Base-by-base conservation (phyloP, 2,329 filamentous ascomycete genomes). In the Fusarium tuaranense region DNA sequence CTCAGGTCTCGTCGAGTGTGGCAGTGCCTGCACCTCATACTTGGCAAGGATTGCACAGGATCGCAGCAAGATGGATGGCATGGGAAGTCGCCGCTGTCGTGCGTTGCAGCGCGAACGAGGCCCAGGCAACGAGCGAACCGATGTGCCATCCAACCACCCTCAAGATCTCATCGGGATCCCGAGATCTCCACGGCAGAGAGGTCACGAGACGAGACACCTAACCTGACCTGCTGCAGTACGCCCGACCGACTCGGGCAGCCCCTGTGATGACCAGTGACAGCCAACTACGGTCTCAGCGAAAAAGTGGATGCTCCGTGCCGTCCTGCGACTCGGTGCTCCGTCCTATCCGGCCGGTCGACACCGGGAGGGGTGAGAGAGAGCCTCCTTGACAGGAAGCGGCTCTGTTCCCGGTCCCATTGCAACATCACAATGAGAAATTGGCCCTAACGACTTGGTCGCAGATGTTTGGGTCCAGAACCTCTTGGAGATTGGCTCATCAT, bases 11-110 rank as follows among this genome's bases (percentile, higher is more conserved):
- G 65, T 60, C 66, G 66, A 69, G 67, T 36, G 76, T 67, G 76
- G 76, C 76, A 78, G 76, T 78, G 76, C 74, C 69, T 76, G 76
- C 76, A 77, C 60, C 76, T 71, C 65, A 58, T 67, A 38, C 72
- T 74, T 78, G 74, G 71, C 70, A 38, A 58, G 41, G 34, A 64
- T 71, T 51, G 63, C 58, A 57, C 25, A 48, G 61, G 30, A 46
- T 62, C 63, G 63, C 63, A 58, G 44, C 44, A 48, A 25, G 22
- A 62, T 64, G 38, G 38, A 41, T 41, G 41, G 41, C 20, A 46
- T 46, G 36, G 60, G 55, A 72, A 22, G 41, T 36, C 64, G 36
- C 44, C 64, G 36, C 44, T 63, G 51, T 41, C 36, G 32, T 69
- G 62, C 72, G 72, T 67, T 67, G 72, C 62, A 53, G 59, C 22